phyloP scores from a whole-genome alignment of 257 asterid genomes.

The Rehmannia glutinosa region DNA sequence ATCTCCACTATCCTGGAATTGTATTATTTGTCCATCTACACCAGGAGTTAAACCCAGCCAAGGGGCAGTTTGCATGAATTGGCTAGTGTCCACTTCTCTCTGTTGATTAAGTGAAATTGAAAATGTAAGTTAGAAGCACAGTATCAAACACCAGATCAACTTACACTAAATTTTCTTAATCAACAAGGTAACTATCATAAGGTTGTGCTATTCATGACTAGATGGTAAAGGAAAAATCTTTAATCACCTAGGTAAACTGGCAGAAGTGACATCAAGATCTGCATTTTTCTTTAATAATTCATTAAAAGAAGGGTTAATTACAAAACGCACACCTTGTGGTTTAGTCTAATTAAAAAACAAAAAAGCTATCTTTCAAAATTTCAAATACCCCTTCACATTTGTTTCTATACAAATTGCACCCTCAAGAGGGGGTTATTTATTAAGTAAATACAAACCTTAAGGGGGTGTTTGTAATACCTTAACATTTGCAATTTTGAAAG shows the following conservation, averaged over 20 bases:
- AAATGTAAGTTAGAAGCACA: background rate
- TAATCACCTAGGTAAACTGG: background rate
- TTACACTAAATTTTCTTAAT: background rate
- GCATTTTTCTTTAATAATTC: too few relatives aligned
- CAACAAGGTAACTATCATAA: background rate
- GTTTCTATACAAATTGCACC: too few relatives aligned
- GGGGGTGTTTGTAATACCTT: too few relatives aligned
- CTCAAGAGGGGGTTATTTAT: too few relatives aligned
- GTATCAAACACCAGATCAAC: background rate
- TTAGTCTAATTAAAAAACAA: background rate
- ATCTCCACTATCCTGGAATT: conserved; percentile 69
- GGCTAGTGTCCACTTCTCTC: conserved; percentile 97
- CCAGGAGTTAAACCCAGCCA: conserved; percentile 97
- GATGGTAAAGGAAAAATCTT: background rate
- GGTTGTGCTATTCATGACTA: background rate
- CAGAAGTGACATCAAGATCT: too few relatives aligned
- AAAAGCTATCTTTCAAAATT: too few relatives aligned
- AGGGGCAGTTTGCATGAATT: conserved; percentile 96
- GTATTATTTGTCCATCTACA: conserved; percentile 81
- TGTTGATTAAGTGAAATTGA: conserved; percentile 24
- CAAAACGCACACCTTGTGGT: too few relatives aligned
- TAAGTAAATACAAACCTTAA: too few relatives aligned
- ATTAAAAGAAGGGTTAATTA: too few relatives aligned
- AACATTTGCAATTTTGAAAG: too few relatives aligned
- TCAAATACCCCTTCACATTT: too few relatives aligned